Evolutionary conservation across 805 yeast species (phyloP).

Genomic region (Saccharomycopsis oosterbeekiorum): DNA sequence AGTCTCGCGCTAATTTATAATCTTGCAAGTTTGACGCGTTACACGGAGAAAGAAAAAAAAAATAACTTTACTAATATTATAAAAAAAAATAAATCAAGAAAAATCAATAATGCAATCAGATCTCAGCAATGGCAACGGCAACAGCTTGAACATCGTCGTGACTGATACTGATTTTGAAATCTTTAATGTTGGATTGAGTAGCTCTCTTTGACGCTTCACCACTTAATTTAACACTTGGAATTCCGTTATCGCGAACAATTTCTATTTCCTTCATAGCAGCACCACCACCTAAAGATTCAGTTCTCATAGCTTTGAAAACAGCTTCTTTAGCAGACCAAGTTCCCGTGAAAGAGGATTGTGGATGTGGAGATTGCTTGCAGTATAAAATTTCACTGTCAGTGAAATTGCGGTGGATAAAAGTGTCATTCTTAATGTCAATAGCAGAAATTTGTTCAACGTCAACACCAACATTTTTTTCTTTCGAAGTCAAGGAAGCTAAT

Average conservation of each 20-base stretch:
- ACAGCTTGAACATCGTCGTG: conserved; percentile 97
- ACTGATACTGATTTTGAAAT: conserved; percentile 80
- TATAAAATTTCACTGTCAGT: conserved; percentile 71
- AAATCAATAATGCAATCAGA: not conserved
- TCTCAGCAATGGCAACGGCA: conserved; percentile 73
- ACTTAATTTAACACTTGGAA: conserved; percentile 67
- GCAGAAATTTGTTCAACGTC: conserved; percentile 87
- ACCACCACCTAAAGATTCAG: conserved; percentile 86
- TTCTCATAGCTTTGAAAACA: conserved; percentile 91
- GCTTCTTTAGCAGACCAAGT: conserved; percentile 99
- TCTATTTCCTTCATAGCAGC: conserved; percentile 90
- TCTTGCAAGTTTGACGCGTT: no score
- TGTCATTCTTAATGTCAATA: conserved; percentile 77
- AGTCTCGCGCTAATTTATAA: no score
- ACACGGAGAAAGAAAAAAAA: no score
- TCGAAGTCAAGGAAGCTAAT: conserved; percentile 22
- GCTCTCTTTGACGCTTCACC: conserved; percentile 79
- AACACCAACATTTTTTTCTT: conserved; percentile 73
- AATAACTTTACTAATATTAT: not conserved
- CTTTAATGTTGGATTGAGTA: conserved; percentile 51
- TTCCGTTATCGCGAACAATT: conserved; percentile 64
- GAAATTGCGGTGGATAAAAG: conserved; percentile 88
- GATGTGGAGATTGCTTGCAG: conserved; percentile 63
- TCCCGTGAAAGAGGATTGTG: conserved; percentile 90
- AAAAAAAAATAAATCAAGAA: not conserved